Base-by-base conservation (phyloP, 805 yeast genomes). In the Saccharomycopsis sp. region DNA sequence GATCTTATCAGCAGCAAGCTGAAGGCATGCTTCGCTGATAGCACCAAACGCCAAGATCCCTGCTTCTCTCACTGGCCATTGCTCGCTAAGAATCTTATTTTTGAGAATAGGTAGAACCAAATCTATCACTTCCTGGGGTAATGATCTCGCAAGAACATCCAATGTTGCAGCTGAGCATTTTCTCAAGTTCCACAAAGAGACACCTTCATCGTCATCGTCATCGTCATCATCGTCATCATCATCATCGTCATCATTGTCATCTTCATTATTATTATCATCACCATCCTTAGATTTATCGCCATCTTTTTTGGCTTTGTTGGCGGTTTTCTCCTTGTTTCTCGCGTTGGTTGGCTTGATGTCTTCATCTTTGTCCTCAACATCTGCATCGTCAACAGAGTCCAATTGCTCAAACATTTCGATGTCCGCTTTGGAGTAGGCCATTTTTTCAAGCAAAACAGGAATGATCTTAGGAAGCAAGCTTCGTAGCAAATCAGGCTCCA, bases 31-130 rank as follows among this genome's bases (percentile, higher is more conserved):
- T 51, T 81, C 88, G 27, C 95, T 84, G 54, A 89, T 78, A 21
- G 97, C 97, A 48, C 98, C 98, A 55, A 92, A 71, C 1, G 97
- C 96, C 35, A 92, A 66, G 20, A 92, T 88, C 1, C 96, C 78
- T 4, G 96, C 92, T 59, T 92, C 98, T 45, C 96, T 73, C 6
- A 83, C 73, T 18, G 83, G 85, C 98, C 98, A 92, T 45, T 80
- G 73, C 3, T 67, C 62, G 3, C 86, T 72, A 6, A 71, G 70
- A 39, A 92, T 75, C 40, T 77, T 73, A 34, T 75, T 77, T 58
- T 83, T 80, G 43, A 92, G 65, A 10, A 78, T 63, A 2, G 98
- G 96, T 48, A 89, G 68, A 1, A 84, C 69, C 9, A 73, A 65
- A 18, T 68, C 65, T 34, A 89, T 64, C 2, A 85, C 88, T 43